Base-by-base conservation (phyloP, 2,329 filamentous ascomycete genomes). In the Dryadomyces quercivorus region DNA sequence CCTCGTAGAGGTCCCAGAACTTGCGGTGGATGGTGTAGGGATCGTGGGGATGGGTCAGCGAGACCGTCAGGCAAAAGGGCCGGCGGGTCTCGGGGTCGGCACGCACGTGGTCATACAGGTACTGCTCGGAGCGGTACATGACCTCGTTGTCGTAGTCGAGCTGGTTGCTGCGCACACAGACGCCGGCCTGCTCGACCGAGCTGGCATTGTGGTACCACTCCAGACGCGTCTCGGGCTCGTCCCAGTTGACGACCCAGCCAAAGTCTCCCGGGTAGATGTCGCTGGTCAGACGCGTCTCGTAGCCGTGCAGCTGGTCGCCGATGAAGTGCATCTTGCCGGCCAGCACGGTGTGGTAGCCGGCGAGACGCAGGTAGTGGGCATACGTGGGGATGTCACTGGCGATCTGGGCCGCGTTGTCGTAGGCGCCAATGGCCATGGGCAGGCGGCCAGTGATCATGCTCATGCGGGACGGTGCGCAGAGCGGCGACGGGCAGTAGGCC, bases 291-390 rank as follows among this genome's bases (percentile, higher is more conserved):
- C 91, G 82, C 64, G 88, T 86, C 73, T 96, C 91, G 64, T 95
- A 96, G 34, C 91, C 91, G 67, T 96, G 91, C 57, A 96, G 76
- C 71, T 96, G 91, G 66, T 96, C 91, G 38, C 91, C 91, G 54
- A 94, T 86, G 67, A 96, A 96, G 71, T 96, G 91, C 91, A 96
- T 96, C 77, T 96, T 96, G 59, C 91, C 91, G 5, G 91, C 89
- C 61, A 96, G 75, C 6, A 86, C 87, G 13, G 91, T 95, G 70
- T 95, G 88, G 65, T 96, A 96, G 53, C 88, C 89, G 63, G 85
- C 82, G 45, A 81, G 77, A 51, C 91, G 86, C 54, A 96, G 75
- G 70, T 95, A 95, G 69, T 96, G 91, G 9, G 91, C 89, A 65
- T 94, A 96, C 1, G 91, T 96, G 15, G 90, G 91, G 34, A 88